phyloP scores from a whole-genome alignment of 2,329 filamentous ascomycete genomes.

The Pseudogymnoascus sp. region DNA sequence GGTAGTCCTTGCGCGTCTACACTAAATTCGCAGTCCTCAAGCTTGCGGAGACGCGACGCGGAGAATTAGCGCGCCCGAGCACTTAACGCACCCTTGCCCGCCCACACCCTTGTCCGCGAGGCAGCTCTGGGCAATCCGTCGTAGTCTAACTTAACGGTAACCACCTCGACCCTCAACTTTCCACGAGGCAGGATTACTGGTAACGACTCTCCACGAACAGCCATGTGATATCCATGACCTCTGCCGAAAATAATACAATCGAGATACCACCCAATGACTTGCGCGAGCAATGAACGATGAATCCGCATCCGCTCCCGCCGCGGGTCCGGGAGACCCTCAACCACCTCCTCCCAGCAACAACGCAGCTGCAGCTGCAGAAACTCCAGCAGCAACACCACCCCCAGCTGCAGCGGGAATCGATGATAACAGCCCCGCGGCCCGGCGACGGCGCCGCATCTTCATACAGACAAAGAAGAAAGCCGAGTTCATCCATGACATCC shows the following conservation, averaged over 20 bases:
- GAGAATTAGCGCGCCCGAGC: conserved; percentile 1
- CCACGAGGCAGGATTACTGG: not conserved
- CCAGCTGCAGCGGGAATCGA: not conserved
- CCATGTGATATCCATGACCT: not conserved
- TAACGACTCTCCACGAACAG: not conserved
- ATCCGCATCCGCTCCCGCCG: conserved; percentile 36
- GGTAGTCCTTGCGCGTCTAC: not conserved
- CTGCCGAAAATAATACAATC: not conserved
- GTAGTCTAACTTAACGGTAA: not conserved
- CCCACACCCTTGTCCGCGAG: not conserved
- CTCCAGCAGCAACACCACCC: not conserved
- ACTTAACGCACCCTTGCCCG: not conserved
- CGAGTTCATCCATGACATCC: conserved; percentile 51
- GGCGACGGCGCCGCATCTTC: not conserved
- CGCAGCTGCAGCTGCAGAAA: conserved; percentile 8
- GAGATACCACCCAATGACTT: conserved; percentile 22
- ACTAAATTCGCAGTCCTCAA: not conserved
- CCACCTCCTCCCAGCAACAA: conserved; percentile 8
- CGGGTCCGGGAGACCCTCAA: conserved; percentile 24
- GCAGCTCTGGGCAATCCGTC: not conserved
- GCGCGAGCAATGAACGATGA: conserved; percentile 45
- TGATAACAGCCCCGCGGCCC: not conserved
- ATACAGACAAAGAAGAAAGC: conserved; percentile 42
- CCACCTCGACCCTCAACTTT: not conserved
- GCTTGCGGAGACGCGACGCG: not conserved